Evolutionary conservation across 225 moss, liverwort and hornwort species (phyloP), one percentile per base, ranked within the genome.

Genomic region (Bryum argenteum): DNA sequence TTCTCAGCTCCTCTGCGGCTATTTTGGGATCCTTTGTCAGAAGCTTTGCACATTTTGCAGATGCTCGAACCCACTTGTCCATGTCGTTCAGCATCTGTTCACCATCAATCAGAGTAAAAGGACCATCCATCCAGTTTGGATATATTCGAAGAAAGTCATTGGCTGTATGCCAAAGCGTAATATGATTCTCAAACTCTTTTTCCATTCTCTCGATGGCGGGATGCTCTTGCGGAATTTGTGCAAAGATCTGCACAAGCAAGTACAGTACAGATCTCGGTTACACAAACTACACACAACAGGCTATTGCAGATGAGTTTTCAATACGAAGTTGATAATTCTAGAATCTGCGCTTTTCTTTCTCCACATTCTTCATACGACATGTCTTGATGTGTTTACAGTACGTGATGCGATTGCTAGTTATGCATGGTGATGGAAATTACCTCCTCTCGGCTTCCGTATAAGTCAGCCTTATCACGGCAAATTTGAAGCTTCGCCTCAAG

Each of bases 51-150:
- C 91, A 89, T 70, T 79, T 83, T 9, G 82, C 65, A 1, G 84
- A 77, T 19, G 86, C 77, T 23, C 77, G 77, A 77, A 82, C 60
- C 91, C 91, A 91, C 53, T 82, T 84, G 22, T 91, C 91, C 84
- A 91, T 89, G 11, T 78, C 79, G 24, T 71, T 57, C 0, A 78
- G 7, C 71, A 91, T 51, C 2, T 73, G 80, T 56, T 91, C 91
- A 17, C 74, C 71, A 40, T 89, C 81, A 51, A 91, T 89, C 0
- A 84, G 18, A 10, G 68, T 76, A 17, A 89, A 91, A 37, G 91
- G 84, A 37, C 89, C 89, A 79, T 91, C 89, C 87, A 89, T 89
- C 91, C 91, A 91, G 51, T 84, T 86, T 10, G 89, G 89, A 66
- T 80, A 73, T 54, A 45, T 10, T 77, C 84, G 62, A 42, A 84